A percentile compares a stretch with the other conserved stretches of the same genome.
Evolutionary conservation across 805 yeast species (phyloP).

Genomic region (Grigorovia transvaalensis): DNA sequence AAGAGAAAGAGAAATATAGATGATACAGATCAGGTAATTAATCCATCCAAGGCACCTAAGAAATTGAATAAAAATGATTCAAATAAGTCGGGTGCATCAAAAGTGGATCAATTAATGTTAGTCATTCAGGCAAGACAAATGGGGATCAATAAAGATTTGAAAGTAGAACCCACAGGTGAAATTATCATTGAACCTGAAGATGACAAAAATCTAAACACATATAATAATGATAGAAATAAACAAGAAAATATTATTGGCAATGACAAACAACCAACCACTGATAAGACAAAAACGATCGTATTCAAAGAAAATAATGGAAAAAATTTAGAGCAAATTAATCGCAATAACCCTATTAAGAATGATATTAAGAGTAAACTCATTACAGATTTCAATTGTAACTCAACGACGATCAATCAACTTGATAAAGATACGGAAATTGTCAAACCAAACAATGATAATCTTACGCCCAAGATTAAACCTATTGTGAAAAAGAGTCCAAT

Average conservation of each 20-base stretch:
- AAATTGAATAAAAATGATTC: not conserved
- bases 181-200: slow-evolving; percentile 40
- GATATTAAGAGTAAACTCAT: not conserved
- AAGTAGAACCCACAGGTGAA: slow-evolving; percentile 60
- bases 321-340: slow-evolving; percentile 34
- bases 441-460: not conserved
- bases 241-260: slow-evolving; percentile 35
- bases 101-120: slow-evolving; percentile 83
- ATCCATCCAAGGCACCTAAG: not conserved
- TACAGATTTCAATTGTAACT: not conserved
- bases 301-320: slow-evolving; percentile 80
- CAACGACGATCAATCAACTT: not conserved
- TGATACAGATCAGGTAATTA: not conserved
- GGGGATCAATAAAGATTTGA: slow-evolving; percentile 54
- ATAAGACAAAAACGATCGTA: no score
- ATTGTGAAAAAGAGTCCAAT: slow-evolving; percentile 53
- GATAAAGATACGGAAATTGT: not conserved
- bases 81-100: slow-evolving; percentile 60
- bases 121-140: slow-evolving; percentile 82
- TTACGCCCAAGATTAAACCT: slow-evolving; percentile 63
- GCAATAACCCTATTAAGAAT: not conserved
- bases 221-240: not conserved
- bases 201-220: not conserved
- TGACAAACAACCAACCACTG: slow-evolving; percentile 30
- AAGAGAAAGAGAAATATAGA: not conserved